Conservation (phyloP, 129 eudicot genomes). For the Smallanthus sonchifolius region DNA sequence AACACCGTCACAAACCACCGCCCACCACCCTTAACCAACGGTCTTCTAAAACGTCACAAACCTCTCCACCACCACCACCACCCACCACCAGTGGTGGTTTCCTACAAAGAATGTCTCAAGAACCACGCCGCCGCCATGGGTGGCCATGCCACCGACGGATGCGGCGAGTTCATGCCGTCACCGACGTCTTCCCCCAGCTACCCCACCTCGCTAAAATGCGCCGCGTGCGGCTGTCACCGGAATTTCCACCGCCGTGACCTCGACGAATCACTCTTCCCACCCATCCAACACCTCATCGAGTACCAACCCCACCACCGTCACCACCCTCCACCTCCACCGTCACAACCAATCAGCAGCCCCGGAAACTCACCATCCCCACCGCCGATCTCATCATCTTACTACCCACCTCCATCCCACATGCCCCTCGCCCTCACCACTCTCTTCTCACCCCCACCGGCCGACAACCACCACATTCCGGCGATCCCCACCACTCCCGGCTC, state of each 20-base stretch:
- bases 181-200: slow-evolving; percentile 23
- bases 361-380: slow-evolving; percentile 33
- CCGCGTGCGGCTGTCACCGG: slow-evolving; percentile 63
- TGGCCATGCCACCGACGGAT: slow-evolving; percentile 33
- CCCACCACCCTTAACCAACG: too few relatives aligned
- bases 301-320: slow-evolving; percentile 75
- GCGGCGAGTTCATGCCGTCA: slow-evolving; percentile 36
- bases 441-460: slow-evolving; percentile 19
- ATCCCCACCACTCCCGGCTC: slow-evolving; percentile 25
- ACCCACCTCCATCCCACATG: slow-evolving; percentile 35
- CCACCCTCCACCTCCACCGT: slow-evolving; percentile 58
- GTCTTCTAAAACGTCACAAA: too few relatives aligned
- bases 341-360: slow-evolving; percentile 5
- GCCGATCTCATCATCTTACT: slow-evolving; percentile 39
- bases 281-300: slow-evolving; percentile 38
- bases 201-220: slow-evolving; percentile 38
- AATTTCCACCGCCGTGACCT: slow-evolving; percentile 95
- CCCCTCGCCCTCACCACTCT: slow-evolving; percentile 28
- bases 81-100: neutral
- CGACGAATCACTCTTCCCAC: slow-evolving; percentile 40
- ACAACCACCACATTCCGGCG: slow-evolving; percentile 23
- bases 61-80: too few relatives aligned
- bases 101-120: neutral
- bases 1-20: too few relatives aligned
- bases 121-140: slow-evolving; percentile 54